Base-by-base conservation (phyloP, 768 basidiomycete species). In the Tremella mesenterica region DNA sequence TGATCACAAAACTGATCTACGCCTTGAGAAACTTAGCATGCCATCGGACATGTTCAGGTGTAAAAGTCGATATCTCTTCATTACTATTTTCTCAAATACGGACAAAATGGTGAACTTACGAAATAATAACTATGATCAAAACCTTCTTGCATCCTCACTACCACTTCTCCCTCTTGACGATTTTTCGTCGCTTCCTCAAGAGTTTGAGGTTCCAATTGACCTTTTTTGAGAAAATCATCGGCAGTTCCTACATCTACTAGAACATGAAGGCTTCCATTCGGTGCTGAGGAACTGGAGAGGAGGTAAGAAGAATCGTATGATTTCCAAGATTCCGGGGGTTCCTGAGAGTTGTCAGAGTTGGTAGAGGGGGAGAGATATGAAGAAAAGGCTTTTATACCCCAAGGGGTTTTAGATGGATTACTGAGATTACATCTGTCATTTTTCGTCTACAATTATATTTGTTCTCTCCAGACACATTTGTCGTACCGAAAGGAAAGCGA, bases 351-450 rank as follows among this genome's bases (percentile, higher is more conserved):
- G 56, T 20, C 44, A 48, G 29, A 44, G 46, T 39, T 28, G 4
- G 4, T 10, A 1, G 16, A 26, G 5, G 39, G 39, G 44, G 79
- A 74, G 21, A 96, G 80, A 75, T 93, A 96, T 14, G 88, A 88
- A 2, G 64, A 69, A 76, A 97, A 95, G 1, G 90, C 92, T 69
- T 91, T 93, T 67, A 84, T 77, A 21, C 93, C 93, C 93, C 93
- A 96, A 1, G 85, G 84, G 45, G 83, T 84, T 48, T 84, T 80
- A 13, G 83, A 83, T 0, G 93, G 91, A 74, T 96, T 96, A 47
- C 83, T 77, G 50, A 88, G 83, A 1, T 86, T 86, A n/a, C n/a
- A n/a, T n/a, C n/a, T n/a, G n/a, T n/a, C n/a, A n/a, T n/a, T n/a
- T n/a, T n/a, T n/a, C n/a, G n/a, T n/a, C n/a, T n/a, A n/a, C n/a